A percentile compares a stretch with the other conserved stretches of the same genome.
Evolutionary conservation across 2,329 filamentous ascomycete genomes (phyloP).

Genomic region (Pseudopyrenochaeta lycopersici): DNA sequence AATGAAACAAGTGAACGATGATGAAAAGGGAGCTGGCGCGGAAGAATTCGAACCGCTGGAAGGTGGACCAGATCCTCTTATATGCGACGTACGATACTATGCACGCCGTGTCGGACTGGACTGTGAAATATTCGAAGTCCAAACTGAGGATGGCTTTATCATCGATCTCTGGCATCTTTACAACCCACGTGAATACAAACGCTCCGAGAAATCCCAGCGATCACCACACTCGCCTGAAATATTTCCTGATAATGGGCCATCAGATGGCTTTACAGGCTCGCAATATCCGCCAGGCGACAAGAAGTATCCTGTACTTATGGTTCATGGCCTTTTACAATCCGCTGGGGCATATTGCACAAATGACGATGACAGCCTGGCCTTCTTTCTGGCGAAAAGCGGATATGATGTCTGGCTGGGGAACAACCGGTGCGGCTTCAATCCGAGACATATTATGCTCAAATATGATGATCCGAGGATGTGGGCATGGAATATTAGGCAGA

Average conservation of each 20-base stretch:
- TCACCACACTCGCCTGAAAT: conserved; percentile 67
- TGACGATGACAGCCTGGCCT: conserved; percentile 88
- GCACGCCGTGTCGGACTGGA: conserved; percentile 87
- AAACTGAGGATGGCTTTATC: conserved; percentile 94
- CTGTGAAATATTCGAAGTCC: conserved; percentile 81
- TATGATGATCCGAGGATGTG: conserved; percentile 89
- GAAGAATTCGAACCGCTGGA: conserved; percentile 77
- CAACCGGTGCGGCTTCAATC: conserved; percentile 86
- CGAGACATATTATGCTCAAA: conserved; percentile 75
- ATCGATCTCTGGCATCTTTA: conserved; percentile 90
- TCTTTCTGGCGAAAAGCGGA: conserved; percentile 89
- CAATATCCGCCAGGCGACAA: conserved; percentile 54
- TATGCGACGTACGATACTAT: conserved; percentile 85
- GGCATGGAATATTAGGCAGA: conserved; percentile 95
- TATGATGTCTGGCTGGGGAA: conserved; percentile 97
- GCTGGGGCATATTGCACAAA: conserved; percentile 89
- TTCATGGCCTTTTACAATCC: conserved; percentile 89
- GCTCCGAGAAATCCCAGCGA: conserved; percentile 60
- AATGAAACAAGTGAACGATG: conserved; percentile 47
- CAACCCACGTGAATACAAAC: conserved; percentile 77
- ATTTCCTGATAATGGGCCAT: conserved; percentile 59
- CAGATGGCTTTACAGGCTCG: conserved; percentile 27
- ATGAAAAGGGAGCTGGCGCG: conserved; percentile 50
- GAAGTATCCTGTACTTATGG: conserved; percentile 84
- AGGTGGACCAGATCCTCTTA: conserved; percentile 79